Percentiles rank a stretch among this genome's conserved stretches.
phyloP scores from a whole-genome alignment of 768 basidiomycete species.

The Kwoniella dejecticola region DNA sequence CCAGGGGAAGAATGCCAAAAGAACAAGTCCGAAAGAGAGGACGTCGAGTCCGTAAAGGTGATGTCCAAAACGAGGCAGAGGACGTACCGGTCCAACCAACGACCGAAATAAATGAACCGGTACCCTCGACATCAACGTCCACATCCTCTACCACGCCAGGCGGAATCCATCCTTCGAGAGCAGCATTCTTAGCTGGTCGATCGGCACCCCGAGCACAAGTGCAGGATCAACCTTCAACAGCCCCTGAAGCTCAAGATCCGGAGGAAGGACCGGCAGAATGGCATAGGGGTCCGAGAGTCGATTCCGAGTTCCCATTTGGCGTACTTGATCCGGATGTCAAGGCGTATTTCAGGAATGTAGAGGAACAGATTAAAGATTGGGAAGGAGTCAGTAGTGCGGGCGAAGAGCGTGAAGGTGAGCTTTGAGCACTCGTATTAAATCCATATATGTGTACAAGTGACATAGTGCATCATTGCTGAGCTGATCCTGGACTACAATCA shows the following conservation, averaged over 20 bases:
- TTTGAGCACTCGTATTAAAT: not conserved
- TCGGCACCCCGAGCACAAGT: not conserved
- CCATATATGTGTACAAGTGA: no score
- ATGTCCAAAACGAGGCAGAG: conserved; percentile 7
- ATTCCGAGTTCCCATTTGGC: conserved; percentile 78
- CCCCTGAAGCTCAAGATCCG: conserved; percentile 4
- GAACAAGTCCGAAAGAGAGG: conserved; percentile 54
- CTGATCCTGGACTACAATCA: no score
- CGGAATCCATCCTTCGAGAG: conserved; percentile 46
- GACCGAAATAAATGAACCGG: conserved; percentile 20
- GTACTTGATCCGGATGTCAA: conserved; percentile 86
- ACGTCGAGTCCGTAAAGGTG: conserved; percentile 45
- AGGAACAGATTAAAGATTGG: conserved; percentile 84
- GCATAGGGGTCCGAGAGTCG: conserved; percentile 29
- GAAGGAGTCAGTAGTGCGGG: conserved; percentile 59
- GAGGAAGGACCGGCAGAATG: conserved; percentile 28
- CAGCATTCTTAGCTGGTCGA: conserved; percentile 35
- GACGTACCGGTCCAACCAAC: not conserved
- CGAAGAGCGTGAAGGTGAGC: conserved; percentile 58
- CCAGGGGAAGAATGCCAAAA: conserved; percentile 53
- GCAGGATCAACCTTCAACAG: not conserved
- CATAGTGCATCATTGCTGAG: not conserved
- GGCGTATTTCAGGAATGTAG: conserved; percentile 87
- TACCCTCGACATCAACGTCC: conserved; percentile 24
- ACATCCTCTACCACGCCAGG: no score